phyloP scores from a whole-genome alignment of 352 stramenopile genomes.

The Aphanomyces cochlioides region DNA sequence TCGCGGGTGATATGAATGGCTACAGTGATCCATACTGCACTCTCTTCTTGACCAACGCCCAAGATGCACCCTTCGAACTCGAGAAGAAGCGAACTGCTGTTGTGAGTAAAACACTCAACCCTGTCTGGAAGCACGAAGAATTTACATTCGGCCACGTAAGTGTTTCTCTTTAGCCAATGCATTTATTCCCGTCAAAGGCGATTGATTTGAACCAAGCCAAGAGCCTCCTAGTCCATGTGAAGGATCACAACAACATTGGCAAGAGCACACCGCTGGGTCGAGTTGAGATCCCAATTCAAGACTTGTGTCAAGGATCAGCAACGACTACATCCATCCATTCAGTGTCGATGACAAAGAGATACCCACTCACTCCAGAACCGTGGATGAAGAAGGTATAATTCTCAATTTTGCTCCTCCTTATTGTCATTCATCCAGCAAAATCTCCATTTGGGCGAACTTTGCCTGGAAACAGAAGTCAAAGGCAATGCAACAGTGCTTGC shows the following conservation, averaged over 20 bases:
- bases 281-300: conserved; percentile 57
- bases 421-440: conserved; percentile 31
- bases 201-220: conserved; percentile 44
- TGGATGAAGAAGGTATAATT: conserved; percentile 56
- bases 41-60: conserved; percentile 50
- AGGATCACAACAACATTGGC: conserved; percentile 67
- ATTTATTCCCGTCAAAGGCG: conserved; percentile 35
- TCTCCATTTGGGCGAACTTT: conserved; percentile 49
- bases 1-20: conserved; percentile 50
- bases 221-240: conserved; percentile 61
- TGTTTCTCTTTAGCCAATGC: neutral
- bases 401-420: neutral
- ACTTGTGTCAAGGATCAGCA: conserved; percentile 54
- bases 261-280: conserved; percentile 60
- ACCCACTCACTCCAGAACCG: conserved; percentile 54
- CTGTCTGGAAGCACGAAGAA: conserved; percentile 58
- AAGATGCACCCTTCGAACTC: conserved; percentile 33
- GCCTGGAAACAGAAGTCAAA: conserved; percentile 61
- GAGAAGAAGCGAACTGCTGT: conserved; percentile 73
- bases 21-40: conserved; percentile 79
- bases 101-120: conserved; percentile 65
- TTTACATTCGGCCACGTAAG: conserved; percentile 63
- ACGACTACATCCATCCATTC: conserved; percentile 52
- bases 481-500: conserved; percentile 53
- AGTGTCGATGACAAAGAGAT: conserved; percentile 50